phyloP scores from a whole-genome alignment of 148 eudicot species.

The Cornus suecica region DNA sequence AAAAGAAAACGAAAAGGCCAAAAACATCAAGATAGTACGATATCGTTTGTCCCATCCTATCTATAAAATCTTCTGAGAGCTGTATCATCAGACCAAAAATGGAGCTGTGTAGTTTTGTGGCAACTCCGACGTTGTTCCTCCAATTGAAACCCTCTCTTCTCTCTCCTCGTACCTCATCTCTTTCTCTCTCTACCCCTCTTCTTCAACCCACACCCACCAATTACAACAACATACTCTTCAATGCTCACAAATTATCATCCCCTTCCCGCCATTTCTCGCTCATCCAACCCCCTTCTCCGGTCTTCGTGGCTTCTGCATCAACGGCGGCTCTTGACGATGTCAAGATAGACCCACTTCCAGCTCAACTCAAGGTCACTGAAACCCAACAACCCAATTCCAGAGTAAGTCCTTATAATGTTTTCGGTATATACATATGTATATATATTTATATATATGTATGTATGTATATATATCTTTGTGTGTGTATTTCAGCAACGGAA shows the following conservation, averaged over 20 bases:
- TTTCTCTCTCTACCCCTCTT: slow-evolving; percentile 19
- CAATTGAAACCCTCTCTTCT: slow-evolving; percentile 21
- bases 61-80: slow-evolving; percentile 20
- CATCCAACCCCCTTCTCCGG: slow-evolving; percentile 18
- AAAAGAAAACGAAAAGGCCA: too few species aligned
- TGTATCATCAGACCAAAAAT: slow-evolving; percentile 29
- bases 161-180: slow-evolving; percentile 16
- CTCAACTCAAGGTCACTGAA: slow-evolving; percentile 62
- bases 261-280: slow-evolving; percentile 49
- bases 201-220: slow-evolving; percentile 2
- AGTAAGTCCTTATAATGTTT: slow-evolving; percentile 28
- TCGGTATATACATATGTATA: too few species aligned
- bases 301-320: slow-evolving; percentile 32
- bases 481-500: too few species aligned
- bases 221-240: slow-evolving; percentile 15
- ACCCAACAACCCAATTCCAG: slow-evolving; percentile 73
- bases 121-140: slow-evolving; percentile 19
- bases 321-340: slow-evolving; percentile 30
- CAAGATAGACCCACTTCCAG: slow-evolving; percentile 67
- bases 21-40: not conserved
- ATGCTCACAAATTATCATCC: slow-evolving; percentile 24
- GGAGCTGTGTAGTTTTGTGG: slow-evolving; percentile 42
- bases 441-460: too few species aligned
- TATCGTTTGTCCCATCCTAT: too few species aligned
- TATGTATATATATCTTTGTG: too few species aligned